Evolutionary conservation across 73 alveolate genomes (phyloP).

Genomic region (Stentor roeselii): DNA sequence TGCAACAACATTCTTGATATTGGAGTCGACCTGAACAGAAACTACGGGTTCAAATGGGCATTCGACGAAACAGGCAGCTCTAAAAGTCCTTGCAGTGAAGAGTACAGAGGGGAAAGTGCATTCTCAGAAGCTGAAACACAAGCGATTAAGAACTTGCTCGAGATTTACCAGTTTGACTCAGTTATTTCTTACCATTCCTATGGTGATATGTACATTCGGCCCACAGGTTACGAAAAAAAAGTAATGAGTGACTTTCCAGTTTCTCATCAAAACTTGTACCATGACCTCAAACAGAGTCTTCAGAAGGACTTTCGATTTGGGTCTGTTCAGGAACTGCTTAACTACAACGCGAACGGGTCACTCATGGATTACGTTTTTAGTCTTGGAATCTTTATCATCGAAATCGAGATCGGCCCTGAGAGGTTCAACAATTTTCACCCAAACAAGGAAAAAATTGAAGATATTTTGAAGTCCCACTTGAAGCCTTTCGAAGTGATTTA

Average conservation of each 20-base stretch:
- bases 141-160: slow-evolving; percentile 68
- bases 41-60: slow-evolving; percentile 83
- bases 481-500: not conserved
- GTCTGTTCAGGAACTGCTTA: not conserved
- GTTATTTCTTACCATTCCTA: slow-evolving; percentile 87
- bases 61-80: slow-evolving; percentile 80
- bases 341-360: not conserved
- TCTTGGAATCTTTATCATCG: not conserved
- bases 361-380: not conserved
- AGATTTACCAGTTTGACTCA: slow-evolving; percentile 48
- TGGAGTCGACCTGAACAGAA: slow-evolving; percentile 95
- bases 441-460: not conserved
- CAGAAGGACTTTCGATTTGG: not conserved
- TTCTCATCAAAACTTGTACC: not conserved
- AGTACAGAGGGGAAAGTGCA: slow-evolving; percentile 86
- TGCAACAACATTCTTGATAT: slow-evolving; percentile 32
- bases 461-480: not conserved
- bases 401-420: not conserved
- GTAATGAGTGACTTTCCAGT: not conserved
- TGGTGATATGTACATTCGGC: slow-evolving; percentile 85
- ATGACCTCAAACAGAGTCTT: not conserved
- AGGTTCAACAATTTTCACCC: not conserved
- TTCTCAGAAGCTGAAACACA: slow-evolving; percentile 93
- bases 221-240: slow-evolving; percentile 54
- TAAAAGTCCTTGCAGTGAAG: slow-evolving; percentile 80